Base-by-base conservation (phyloP, 257 asterid genomes). In the Fraxinus cuspidata region DNA sequence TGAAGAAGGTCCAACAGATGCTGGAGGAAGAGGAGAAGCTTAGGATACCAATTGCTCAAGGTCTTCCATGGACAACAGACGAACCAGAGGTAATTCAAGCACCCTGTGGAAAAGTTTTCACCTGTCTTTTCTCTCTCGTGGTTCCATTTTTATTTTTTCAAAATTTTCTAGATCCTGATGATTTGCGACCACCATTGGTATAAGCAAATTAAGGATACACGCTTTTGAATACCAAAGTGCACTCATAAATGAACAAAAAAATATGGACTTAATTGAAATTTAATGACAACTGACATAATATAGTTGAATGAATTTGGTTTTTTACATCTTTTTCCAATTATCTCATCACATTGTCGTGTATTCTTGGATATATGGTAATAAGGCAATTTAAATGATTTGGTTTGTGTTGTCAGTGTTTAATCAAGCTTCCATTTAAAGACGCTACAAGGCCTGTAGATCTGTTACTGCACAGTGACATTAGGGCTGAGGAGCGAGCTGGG, bases 1-100 rank as follows among this genome's bases (percentile, higher is more conserved):
- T 87, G 78, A 92, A 88, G 79, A 93, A 88, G 86, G 84, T 96
- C 66, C 91, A 90, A 77, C 88, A 92, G 68, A 87, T 83, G 92
- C 60, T 80, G 80, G 96, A 90, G 80, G 96, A 92, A 82, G 96
- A 93, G 80, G 96, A 93, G 87, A 96, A 85, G 83, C 82, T 73
- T 86, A 79, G 97, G 85, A 85, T 93, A 85, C 97, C 97, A 65
- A 32, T 93, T 70, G 98, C 99, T 51, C 98, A 90, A 80, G 98
- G 97, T 82, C 97, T 96, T 82, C 98, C 99, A 28, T 93, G 95
- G 96, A 96, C 97, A 70, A 93, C 97, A 38, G 99, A 91, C 42
- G 97, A 96, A 85, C 99, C 99, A 37, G 98, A 93, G 97, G 99
- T 96, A 86, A 72, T 40, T 51, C 18, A 63, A 10, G 69, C 11